Percentiles rank a stretch among this genome's conserved stretches.
Evolutionary conservation across 768 basidiomycete genomes (phyloP).

Genomic region (Boletellus ananas): DNA sequence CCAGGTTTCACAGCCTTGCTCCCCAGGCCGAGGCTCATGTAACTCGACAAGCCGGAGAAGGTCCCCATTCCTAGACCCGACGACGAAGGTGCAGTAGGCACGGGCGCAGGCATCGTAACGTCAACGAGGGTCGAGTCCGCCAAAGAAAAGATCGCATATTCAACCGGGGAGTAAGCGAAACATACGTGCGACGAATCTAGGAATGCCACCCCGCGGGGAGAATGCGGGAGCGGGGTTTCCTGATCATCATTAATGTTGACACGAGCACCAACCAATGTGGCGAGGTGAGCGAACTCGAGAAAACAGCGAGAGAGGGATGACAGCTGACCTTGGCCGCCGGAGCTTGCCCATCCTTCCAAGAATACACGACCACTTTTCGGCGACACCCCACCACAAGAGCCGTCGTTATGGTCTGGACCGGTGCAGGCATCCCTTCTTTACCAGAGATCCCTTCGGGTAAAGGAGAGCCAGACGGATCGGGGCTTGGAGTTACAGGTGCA

Average conservation of each 20-base stretch:
- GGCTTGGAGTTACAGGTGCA: slow-evolving; percentile 26
- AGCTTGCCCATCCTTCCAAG: slow-evolving; percentile 81
- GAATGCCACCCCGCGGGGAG: slow-evolving; percentile 82
- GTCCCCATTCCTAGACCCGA: slow-evolving; percentile 55
- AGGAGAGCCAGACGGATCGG: slow-evolving; percentile 10
- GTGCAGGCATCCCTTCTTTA: slow-evolving; percentile 28
- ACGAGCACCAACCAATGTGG: neutral
- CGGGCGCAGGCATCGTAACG: slow-evolving; percentile 45
- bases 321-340: slow-evolving; percentile 61
- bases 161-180: slow-evolving; percentile 74
- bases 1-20: slow-evolving; percentile 63
- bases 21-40: slow-evolving; percentile 81
- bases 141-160: slow-evolving; percentile 64
- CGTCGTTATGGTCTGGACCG: slow-evolving; percentile 68
- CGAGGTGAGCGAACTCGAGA: neutral
- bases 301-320: neutral
- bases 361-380: slow-evolving; percentile 78
- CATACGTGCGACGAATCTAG: slow-evolving; percentile 56
- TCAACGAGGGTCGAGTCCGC: slow-evolving; percentile 55
- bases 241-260: slow-evolving; percentile 26
- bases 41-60: slow-evolving; percentile 70
- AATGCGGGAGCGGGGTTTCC: slow-evolving; percentile 85
- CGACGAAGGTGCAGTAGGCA: slow-evolving; percentile 27
- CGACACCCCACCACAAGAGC: slow-evolving; percentile 81
- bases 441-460: slow-evolving; percentile 7